These are phyloP conservation scores for Aspergillus fijiensis DNA, from an alignment of 2,329 filamentous ascomycete species.

Conservation along the genomic window DNA sequence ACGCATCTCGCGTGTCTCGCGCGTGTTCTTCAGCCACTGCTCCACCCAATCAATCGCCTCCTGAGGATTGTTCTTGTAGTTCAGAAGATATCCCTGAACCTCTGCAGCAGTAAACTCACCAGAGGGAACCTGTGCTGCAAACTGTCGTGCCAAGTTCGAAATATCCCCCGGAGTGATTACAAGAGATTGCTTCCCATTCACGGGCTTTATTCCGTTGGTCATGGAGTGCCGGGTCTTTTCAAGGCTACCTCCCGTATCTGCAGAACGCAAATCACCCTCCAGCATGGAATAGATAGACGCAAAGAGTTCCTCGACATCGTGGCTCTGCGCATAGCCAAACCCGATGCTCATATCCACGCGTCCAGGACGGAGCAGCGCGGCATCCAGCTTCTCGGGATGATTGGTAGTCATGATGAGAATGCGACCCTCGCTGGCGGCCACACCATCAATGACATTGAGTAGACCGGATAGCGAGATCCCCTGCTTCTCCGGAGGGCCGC, in stretches of 20 bases:
- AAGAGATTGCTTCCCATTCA: neutral
- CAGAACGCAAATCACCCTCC: conserved; percentile 28
- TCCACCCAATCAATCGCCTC: conserved; percentile 31
- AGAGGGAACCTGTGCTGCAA: conserved; percentile 33
- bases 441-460: conserved; percentile 69
- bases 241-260: neutral
- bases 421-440: conserved; percentile 66
- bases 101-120: conserved; percentile 42
- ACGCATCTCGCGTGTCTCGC: conserved; percentile 23
- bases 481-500: conserved; percentile 21
- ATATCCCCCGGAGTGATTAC: conserved; percentile 13
- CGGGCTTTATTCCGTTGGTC: neutral
- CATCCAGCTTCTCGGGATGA: conserved; percentile 62
- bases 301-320: conserved; percentile 42
- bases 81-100: conserved; percentile 43
- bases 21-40: conserved; percentile 33
- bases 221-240: neutral
- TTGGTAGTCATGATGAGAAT: conserved; percentile 76
- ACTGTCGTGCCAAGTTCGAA: conserved; percentile 27
- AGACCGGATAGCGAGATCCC: conserved; percentile 66
- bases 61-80: conserved; percentile 34
- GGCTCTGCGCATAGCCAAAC: conserved; percentile 48
- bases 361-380: conserved; percentile 64
- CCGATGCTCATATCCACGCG: conserved; percentile 64
- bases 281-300: conserved; percentile 37